A percentile compares a stretch with the other conserved stretches of the same genome.
Conservation (phyloP, 2,329 filamentous ascomycete species). For the Neofusicoccum laricinum region DNA sequence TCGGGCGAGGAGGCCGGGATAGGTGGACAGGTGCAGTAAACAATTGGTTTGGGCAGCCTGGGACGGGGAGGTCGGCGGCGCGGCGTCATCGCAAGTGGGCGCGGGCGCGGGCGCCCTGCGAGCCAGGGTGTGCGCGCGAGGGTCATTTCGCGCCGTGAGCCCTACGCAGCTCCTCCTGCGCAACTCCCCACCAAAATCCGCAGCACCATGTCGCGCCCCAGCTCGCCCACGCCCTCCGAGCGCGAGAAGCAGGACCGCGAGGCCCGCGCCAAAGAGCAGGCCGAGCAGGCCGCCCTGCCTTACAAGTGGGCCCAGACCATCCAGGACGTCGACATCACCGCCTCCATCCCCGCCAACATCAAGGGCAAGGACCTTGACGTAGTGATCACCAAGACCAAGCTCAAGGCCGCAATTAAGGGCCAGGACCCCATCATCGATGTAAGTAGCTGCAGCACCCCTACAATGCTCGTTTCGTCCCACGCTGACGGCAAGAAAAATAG, state of each 20-base stretch:
- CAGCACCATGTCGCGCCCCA: slow-evolving; percentile 27
- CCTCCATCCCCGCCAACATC: slow-evolving; percentile 75
- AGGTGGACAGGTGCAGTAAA: slow-evolving; percentile 4
- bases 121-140: neutral
- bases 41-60: slow-evolving; percentile 1
- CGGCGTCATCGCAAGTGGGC: slow-evolving; percentile 12
- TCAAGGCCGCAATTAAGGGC: slow-evolving; percentile 83
- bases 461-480: neutral
- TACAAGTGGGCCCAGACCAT: slow-evolving; percentile 99
- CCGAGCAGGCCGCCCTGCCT: slow-evolving; percentile 85
- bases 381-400: slow-evolving; percentile 72
- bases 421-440: slow-evolving; percentile 82
- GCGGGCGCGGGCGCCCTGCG: neutral
- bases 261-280: slow-evolving; percentile 68
- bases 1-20: slow-evolving; percentile 10
- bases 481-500: slow-evolving; percentile 45
- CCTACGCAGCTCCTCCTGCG: neutral
- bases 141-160: neutral
- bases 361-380: slow-evolving; percentile 83
- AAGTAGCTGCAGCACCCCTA: slow-evolving; percentile 26
- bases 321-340: slow-evolving; percentile 75
- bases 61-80: slow-evolving; percentile 10
- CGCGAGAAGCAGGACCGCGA: slow-evolving; percentile 56
- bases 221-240: slow-evolving; percentile 51
- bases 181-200: slow-evolving; percentile 1